These are phyloP conservation scores for Aspergillus jensenii DNA, from an alignment of 2,329 filamentous ascomycete genomes.

Conservation along the genomic window DNA sequence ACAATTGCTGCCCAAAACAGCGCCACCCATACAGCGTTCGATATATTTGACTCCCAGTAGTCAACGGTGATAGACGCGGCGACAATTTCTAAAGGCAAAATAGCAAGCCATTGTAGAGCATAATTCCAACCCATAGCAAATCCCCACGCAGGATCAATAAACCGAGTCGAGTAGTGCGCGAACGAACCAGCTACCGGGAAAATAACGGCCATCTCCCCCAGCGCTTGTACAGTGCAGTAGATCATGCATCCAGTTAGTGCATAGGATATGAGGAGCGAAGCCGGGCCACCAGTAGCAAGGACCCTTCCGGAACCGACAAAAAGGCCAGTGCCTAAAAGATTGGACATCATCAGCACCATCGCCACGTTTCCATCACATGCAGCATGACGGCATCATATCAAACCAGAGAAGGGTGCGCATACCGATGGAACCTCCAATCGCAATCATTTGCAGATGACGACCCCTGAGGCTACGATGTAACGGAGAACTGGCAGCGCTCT, in stretches of 20 bases:
- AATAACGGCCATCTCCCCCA: constrained; percentile 86
- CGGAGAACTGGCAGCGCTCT: constrained; percentile 68
- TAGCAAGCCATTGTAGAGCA: constrained; percentile 81
- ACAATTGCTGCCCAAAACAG: constrained; percentile 78
- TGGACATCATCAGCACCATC: constrained; percentile 12
- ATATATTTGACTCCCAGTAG: constrained; percentile 69
- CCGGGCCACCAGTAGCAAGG: constrained; percentile 71
- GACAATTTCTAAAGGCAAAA: constrained; percentile 82
- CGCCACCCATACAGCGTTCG: constrained; percentile 75
- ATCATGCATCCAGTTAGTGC: constrained; percentile 79
- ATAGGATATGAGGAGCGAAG: constrained; percentile 75
- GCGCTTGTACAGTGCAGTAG: constrained; percentile 85
- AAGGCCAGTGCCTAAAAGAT: constrained; percentile 66
- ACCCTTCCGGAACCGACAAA: constrained; percentile 81
- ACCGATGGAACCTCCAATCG: constrained; percentile 89
- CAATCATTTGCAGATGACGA: constrained; percentile 94
- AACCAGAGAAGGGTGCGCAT: constrained; percentile 19
- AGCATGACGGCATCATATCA: neutral
- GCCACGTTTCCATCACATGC: neutral
- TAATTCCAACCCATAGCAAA: constrained; percentile 98
- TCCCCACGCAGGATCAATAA: constrained; percentile 90
- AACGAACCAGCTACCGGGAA: constrained; percentile 93
- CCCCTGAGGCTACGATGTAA: constrained; percentile 77
- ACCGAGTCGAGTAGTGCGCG: constrained; percentile 85
- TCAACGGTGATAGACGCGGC: constrained; percentile 80